A percentile compares a stretch with the other conserved stretches of the same genome.
Conservation (phyloP, 2,329 filamentous ascomycete genomes). For the Monilinia vaccinii-corymbosi region DNA sequence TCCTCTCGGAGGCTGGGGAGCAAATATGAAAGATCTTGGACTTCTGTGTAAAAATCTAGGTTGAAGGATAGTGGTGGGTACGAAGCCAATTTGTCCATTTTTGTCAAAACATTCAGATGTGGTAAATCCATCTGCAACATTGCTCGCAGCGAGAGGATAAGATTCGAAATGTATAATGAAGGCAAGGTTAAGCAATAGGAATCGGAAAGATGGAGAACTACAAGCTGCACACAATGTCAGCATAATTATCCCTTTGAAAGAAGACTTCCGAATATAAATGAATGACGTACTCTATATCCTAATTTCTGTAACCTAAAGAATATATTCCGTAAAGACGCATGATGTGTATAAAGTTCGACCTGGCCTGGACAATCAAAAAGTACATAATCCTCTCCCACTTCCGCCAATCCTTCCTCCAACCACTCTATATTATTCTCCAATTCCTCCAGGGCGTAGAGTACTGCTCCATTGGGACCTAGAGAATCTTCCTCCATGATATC, state of each 20-base stretch:
- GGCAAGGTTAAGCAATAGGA: conserved; percentile 89
- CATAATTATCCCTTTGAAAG: conserved; percentile 3
- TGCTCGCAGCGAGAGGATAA: conserved; percentile 84
- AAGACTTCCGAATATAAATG: background rate
- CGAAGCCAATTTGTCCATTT: conserved; percentile 86
- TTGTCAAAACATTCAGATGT: conserved; percentile 91
- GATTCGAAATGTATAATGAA: conserved; percentile 87
- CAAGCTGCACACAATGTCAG: conserved; percentile 51
- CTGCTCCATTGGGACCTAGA: conserved; percentile 84
- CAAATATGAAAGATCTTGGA: conserved; percentile 82
- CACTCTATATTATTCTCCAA: conserved; percentile 90
- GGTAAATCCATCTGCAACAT: conserved; percentile 99
- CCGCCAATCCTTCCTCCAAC: conserved; percentile 72
- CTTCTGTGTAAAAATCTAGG: conserved; percentile 94
- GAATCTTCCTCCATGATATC: conserved; percentile 90
- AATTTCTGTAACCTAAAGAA: conserved; percentile 85
- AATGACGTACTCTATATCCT: conserved; percentile 69
- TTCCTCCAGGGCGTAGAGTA: conserved; percentile 90
- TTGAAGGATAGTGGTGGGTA: conserved; percentile 90
- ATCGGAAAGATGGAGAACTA: conserved; percentile 88
- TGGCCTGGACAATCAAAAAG: conserved; percentile 96
- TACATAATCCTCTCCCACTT: conserved; percentile 81
- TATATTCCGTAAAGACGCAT: conserved; percentile 83
- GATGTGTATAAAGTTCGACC: conserved; percentile 94
- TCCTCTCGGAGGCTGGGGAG: conserved; percentile 74